Evolutionary conservation across 1,139 yeast species (phyloP), one percentile per base, ranked within the genome.

Genomic region (Candida sanyaensis): DNA sequence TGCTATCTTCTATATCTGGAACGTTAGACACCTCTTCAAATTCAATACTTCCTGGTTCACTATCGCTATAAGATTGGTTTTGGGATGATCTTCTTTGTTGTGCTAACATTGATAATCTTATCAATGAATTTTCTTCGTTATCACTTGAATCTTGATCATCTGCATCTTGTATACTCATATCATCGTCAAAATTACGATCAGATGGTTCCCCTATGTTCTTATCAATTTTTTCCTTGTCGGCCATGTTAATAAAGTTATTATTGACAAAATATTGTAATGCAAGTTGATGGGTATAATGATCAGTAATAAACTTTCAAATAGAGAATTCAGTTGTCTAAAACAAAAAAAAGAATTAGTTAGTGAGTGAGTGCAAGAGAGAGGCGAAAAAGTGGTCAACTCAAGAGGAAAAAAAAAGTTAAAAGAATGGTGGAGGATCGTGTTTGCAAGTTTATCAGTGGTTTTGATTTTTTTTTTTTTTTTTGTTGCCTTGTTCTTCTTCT

Each of bases 31-130:
- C 50, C 21, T 26, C 47, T 13, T 45, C 50, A 41, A 41, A 13
- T 23, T 32, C 43, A 32, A 34, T 42, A 13, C 37, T 33, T 24
- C 30, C 43, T 32, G 38, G 27, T 24, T 32, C 31, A 33, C 43
- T 38, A 31, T 47, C 41, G 13, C 45, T 47, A 33, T 42, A 45
- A 37, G 21, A 42, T 13, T 38, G 45, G 13, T 31, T 32, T 26
- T 41, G 37, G 11, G 43, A 41, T 29, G 43, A 31, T 42, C 60
- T 49, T 46, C 64, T 48, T 10, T 40, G 46, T 26, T 47, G 55
- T 8, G 62, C 59, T 44, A 60, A 64, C 32, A 58, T 60, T 10
- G 68, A 61, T 40, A 64, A 50, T 43, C 66, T 44, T 41, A 53
- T 50, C 39, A 65, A 55, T 9, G 63, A 55, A 8, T 60, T 61